Evolutionary conservation across 176 grass and related monocot genomes (phyloP).

Genomic region (Ampelocalamus luodianensis): DNA sequence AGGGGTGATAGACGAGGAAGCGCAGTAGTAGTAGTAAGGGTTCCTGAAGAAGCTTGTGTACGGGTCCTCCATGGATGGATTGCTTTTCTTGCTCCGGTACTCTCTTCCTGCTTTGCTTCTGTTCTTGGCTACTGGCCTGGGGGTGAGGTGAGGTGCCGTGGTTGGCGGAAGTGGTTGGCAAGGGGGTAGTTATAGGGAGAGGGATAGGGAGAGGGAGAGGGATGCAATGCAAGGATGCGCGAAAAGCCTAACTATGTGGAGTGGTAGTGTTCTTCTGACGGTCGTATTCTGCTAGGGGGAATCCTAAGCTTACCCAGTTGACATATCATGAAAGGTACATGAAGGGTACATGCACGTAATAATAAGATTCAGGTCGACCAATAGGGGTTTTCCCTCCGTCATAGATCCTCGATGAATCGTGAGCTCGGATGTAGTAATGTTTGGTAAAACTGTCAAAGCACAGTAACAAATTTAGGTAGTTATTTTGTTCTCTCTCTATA

Average conservation of each 20-base stretch:
- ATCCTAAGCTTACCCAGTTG: conserved; percentile 34
- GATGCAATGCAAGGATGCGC: too few species aligned
- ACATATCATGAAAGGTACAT: not conserved
- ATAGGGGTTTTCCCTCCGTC: not conserved
- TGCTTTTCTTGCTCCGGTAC: conserved; percentile 27
- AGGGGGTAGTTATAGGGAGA: conserved; percentile 55
- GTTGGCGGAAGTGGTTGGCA: conserved; percentile 68
- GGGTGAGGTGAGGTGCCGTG: conserved; percentile 49
- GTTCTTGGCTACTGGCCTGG: conserved; percentile 44
- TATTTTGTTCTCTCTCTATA: too few species aligned
- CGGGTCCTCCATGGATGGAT: conserved; percentile 80
- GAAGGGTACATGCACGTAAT: conserved; percentile 16
- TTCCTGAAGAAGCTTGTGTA: conserved; percentile 82
- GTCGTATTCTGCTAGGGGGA: conserved; percentile 42
- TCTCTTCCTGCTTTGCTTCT: conserved; percentile 38
- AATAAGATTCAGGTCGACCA: conserved; percentile 1
- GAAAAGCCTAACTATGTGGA: not conserved
- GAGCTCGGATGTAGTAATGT: not conserved
- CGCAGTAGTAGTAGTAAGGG: conserved; percentile 61
- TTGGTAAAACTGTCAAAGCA: not conserved
- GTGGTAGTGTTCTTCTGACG: conserved; percentile 20
- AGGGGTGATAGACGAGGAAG: conserved; percentile 32
- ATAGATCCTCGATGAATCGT: not conserved
- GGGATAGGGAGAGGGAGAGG: not conserved
- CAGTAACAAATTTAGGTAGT: too few species aligned